Evolutionary conservation across 805 yeast genomes (phyloP), one percentile per base, ranked within the genome.

Genomic region (Kuraishia piskuri): DNA sequence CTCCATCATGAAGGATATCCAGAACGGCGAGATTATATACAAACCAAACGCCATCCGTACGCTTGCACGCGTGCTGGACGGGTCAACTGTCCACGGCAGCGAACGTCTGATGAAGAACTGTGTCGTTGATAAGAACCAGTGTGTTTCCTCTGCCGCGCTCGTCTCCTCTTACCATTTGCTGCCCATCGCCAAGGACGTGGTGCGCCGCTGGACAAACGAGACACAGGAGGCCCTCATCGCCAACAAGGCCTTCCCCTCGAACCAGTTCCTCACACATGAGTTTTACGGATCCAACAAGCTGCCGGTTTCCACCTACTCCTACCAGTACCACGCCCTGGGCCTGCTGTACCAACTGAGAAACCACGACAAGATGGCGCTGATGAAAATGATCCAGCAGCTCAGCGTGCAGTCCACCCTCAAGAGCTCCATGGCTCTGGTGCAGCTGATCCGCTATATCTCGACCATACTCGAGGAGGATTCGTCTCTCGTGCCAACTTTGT

Each of bases 1-100:
- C 2, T 90, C 96, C 24, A 91, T 94, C 65, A 94, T 94, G 97
- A 91, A 91, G 72, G 99, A 94, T 72, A 89, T 94, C 53, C 97
- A 95, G 72, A 85, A 84, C 59, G 92, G 92, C 54, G 95, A 89
- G 55, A 74, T 82, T 58, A 74, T 90, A 57, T 90, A 86, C 71
- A 90, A 90, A 65, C 97, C 99, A 54, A 87, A 94, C 66, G 98
- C 99, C 22, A 86, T 94, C 58, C 83, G 99, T 68, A 87, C 98
- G 0, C 78, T 94, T 63, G 83, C 91, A 21, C 81, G 96, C 59
- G 96, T 94, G 40, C 77, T 94, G 64, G 99, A 94, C 68, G 87
- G 84, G 22, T 78, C 90, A 31, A 91, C 96, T 9, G 96, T 95
- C 49, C 91, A 90, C 61, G 88, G 96, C 47, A 88, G 95, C 48